A percentile compares a stretch with the other conserved stretches of the same genome.
phyloP scores from a whole-genome alignment of 129 eudicot genomes.

The Tagetes patula region DNA sequence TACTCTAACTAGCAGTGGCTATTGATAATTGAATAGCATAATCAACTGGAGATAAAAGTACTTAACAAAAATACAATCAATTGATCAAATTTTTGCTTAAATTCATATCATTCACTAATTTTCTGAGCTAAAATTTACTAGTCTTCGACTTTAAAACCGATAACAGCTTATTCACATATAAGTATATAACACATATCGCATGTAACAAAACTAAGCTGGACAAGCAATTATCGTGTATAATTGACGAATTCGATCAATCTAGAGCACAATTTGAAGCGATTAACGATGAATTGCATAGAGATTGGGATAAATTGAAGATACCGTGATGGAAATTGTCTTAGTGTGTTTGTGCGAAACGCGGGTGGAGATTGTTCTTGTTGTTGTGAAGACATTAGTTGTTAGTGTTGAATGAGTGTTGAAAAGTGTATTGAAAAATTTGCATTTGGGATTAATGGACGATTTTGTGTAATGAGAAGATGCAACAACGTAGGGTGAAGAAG shows the following conservation, averaged over 20 bases:
- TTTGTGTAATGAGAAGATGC: constrained; percentile 26
- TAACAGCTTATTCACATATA: background rate
- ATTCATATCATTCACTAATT: constrained; percentile 11
- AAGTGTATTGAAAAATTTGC: constrained; percentile 10
- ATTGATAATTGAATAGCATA: constrained; percentile 16
- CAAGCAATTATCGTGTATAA: constrained; percentile 15
- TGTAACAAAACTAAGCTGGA: constrained; percentile 11
- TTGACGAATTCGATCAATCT: background rate
- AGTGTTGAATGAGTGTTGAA: constrained; percentile 25
- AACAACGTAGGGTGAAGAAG: constrained; percentile 30
- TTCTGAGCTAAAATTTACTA: background rate
- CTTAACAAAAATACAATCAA: background rate
- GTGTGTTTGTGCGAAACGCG: constrained; percentile 2
- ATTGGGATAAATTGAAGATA: constrained; percentile 13
- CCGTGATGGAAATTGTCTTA: constrained; percentile 46
- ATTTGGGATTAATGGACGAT: background rate
- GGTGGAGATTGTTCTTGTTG: constrained; percentile 27
- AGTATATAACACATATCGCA: background rate
- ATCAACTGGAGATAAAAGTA: background rate
- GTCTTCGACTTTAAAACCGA: background rate
- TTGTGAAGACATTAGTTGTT: constrained; percentile 21
- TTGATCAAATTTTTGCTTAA: background rate
- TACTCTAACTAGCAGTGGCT: constrained; percentile 12
- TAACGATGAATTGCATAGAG: background rate
- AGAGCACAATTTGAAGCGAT: background rate